Base-by-base conservation (phyloP, 257 asterid genomes). In the Gentiana dahurica region DNA sequence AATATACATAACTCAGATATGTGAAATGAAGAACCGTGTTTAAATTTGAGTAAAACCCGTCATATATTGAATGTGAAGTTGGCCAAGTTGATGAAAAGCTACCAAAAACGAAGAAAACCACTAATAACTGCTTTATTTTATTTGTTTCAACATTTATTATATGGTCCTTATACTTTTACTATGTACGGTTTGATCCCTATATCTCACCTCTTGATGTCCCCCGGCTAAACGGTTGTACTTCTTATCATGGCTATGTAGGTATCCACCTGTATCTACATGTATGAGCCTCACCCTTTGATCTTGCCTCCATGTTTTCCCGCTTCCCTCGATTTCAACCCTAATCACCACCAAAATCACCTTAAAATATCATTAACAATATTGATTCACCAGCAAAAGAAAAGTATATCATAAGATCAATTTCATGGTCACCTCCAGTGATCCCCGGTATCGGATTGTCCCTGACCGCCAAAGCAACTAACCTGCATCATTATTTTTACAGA, bases 161-260 rank as follows among this genome's bases (percentile, higher is more conserved):
- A 53, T 11, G 8, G 43, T 5, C 8, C 0, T 6, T 43, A 36
- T 35, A 37, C 53, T 33, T 36, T 13, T 1, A 24, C 24, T 24
- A 24, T 24, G 24, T 24, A 24, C 24, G 24, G 24, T 24, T 24
- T 24, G 24, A 24, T 24, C 49, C 46, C 5, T 36, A 41, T 62
- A 58, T 70, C 72, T 75, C 50, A 92, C 99, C 99, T 92, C 97
- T 75, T 92, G 99, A 68, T 92, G 99, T n/a, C 97, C 97, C 32
- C 99, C 99, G 24, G 97, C 99, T 65, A 92, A 85, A 50, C 99
- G 95, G 13, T 82, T 75, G 77, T 85, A 92, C 70, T 92, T 92
- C 93, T 83, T 92, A 79, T 92, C 85, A 57, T 92, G 99, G 63
- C 99, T 92, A 79, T 92, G 99, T 49, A 92, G 93, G 81, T 80